These are phyloP conservation scores for Xylaria castorea DNA, from an alignment of 495 filamentous ascomycete species.

Conservation along the genomic window DNA sequence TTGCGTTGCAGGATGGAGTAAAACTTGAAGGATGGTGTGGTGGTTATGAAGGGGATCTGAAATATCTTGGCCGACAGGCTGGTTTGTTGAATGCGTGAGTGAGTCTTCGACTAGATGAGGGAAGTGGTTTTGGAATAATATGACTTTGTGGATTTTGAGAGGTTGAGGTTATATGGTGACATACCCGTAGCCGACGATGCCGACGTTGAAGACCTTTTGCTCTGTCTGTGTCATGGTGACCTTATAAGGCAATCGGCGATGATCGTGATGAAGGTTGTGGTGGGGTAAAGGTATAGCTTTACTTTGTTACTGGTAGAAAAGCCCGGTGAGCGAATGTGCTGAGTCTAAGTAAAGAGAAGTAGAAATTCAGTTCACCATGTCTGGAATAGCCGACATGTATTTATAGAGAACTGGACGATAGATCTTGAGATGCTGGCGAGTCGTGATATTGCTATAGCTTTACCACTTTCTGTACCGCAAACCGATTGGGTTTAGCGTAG, in stretches of 20 bases:
- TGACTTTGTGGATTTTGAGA: neutral
- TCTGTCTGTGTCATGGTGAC: slow-evolving; percentile 31
- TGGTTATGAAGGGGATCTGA: slow-evolving; percentile 84
- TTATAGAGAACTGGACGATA: neutral
- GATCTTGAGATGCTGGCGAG: neutral
- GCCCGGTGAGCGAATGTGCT: neutral
- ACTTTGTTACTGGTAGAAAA: neutral
- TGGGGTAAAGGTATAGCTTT: neutral
- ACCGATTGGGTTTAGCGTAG: no score
- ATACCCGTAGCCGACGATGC: slow-evolving; percentile 63
- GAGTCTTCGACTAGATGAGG: neutral
- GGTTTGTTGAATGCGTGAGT: slow-evolving; percentile 15
- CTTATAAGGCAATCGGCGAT: neutral
- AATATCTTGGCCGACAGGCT: slow-evolving; percentile 87
- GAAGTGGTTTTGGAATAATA: neutral
- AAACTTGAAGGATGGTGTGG: slow-evolving; percentile 68
- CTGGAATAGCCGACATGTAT: neutral
- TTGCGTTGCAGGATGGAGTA: slow-evolving; percentile 80
- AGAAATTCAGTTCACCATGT: neutral
- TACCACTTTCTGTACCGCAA: no score
- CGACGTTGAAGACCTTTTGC: slow-evolving; percentile 54
- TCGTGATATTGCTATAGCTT: neutral
- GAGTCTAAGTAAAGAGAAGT: neutral
- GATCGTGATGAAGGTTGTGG: slow-evolving; percentile 6
- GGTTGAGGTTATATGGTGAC: slow-evolving; percentile 17